phyloP scores from a whole-genome alignment of 228 moss, liverwort and hornwort species.

The Sphagnum fallax region DNA sequence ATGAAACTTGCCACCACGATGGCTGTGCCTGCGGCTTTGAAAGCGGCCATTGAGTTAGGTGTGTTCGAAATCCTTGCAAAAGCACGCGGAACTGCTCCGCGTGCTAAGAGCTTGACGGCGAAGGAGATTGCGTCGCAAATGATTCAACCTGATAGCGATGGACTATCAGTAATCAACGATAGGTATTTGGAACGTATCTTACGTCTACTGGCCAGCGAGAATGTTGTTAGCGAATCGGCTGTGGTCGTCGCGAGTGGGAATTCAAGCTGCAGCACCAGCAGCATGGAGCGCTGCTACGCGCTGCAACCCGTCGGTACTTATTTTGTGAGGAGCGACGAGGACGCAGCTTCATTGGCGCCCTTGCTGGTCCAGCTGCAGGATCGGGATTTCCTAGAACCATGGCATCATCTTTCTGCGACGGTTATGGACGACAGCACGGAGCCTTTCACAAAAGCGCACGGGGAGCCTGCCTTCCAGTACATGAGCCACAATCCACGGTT shows the following conservation, averaged over 20 bases:
- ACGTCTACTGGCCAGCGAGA: constrained; percentile 11
- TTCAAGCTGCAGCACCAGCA: no score
- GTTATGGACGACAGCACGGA: constrained; percentile 10
- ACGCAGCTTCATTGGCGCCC: constrained; percentile 10
- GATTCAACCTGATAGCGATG: constrained; percentile 7
- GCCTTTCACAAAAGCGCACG: constrained; percentile 24
- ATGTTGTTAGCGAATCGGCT: constrained; percentile 15
- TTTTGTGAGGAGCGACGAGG: constrained; percentile 17
- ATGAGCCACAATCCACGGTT: constrained; percentile 5
- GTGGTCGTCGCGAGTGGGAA: neutral
- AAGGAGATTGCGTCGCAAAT: constrained; percentile 12
- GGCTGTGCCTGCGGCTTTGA: no score
- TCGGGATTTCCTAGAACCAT: neutral
- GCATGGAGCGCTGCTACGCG: constrained; percentile 9
- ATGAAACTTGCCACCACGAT: no score
- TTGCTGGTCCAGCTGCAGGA: neutral
- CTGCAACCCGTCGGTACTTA: constrained; percentile 14
- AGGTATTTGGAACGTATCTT: constrained; percentile 19
- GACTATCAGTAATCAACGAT: constrained; percentile 8
- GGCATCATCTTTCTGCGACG: constrained; percentile 20
- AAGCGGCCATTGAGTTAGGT: no score
- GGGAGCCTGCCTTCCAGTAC: constrained; percentile 18
- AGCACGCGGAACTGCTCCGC: no score
- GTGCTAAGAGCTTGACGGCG: constrained; percentile 6
- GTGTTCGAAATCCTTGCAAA: no score